Evolutionary conservation across 257 asterid species (phyloP).

Genomic region (Capsicum chinense): DNA sequence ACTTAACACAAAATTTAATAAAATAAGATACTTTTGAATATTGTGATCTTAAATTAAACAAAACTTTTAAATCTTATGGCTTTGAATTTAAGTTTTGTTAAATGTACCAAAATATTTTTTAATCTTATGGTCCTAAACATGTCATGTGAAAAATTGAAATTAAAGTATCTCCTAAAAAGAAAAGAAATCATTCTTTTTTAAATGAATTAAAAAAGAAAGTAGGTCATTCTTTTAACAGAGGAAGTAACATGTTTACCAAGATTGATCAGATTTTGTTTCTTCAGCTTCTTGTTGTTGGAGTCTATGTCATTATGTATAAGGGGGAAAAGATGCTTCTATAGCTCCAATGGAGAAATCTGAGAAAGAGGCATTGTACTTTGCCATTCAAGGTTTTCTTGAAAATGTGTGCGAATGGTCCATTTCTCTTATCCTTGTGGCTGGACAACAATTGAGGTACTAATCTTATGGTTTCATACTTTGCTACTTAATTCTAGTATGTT

Average conservation of each 20-base stretch:
- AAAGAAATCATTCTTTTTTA: too few relatives aligned
- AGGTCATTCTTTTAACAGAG: too few relatives aligned
- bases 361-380: constrained; percentile 36
- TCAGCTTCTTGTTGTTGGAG: not conserved
- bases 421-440: constrained; percentile 50
- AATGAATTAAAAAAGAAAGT: too few relatives aligned
- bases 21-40: too few relatives aligned
- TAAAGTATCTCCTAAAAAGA: too few relatives aligned
- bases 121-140: too few relatives aligned
- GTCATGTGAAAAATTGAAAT: too few relatives aligned
- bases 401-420: constrained; percentile 42
- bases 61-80: too few relatives aligned
- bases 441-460: constrained; percentile 43
- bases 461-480: not conserved
- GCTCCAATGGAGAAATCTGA: constrained; percentile 40
- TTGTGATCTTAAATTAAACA: too few relatives aligned
- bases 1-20: too few relatives aligned
- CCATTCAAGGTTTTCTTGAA: constrained; percentile 43
- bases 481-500: not conserved
- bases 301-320: not conserved
- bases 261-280: not conserved
- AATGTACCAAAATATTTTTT: too few relatives aligned
- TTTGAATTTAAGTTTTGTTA: too few relatives aligned
- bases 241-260: not conserved
- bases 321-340: constrained; percentile 7